Base-by-base conservation (phyloP, 2,329 filamentous ascomycete species). In the Zarea fungicola region DNA sequence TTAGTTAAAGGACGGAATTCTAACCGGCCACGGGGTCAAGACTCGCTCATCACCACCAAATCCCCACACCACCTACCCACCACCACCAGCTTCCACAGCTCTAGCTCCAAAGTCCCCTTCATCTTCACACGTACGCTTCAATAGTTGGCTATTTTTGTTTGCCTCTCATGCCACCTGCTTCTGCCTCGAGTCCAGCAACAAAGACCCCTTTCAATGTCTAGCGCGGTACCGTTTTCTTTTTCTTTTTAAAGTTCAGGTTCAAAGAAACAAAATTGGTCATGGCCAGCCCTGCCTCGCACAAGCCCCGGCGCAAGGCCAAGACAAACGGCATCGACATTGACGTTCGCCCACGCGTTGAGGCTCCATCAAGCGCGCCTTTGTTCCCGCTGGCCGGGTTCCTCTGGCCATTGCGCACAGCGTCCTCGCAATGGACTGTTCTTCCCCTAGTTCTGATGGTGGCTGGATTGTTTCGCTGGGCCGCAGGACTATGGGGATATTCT, bases 321-420 rank as follows among this genome's bases (percentile, higher is more conserved):
- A 80, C 77, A 62, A 66, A 68, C 54, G 66, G 62, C 46, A 63
- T 63, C 59, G 68, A 70, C 53, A 66, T 70, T 56, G 56, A 45
- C 6, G 26, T 48, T 36, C 58, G 56, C 23, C 25, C 54, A 32
- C 62, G 59, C 25, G 48, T 59, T 45, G 76, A 79, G 54, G 63
- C 71, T 43, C 66, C 78, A 48, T 66, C 77, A 44, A 73, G 76
- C 42, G 68, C 73, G 35, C 92, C 92, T 26, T 81, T 88, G 4
- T 97, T 96, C 62, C 92, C 93, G 34, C 78, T 99, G 19, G 90
- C 89, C 1, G 85, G 91, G n/a, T 92, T 99, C 62, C 79, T 99
- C 43, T 96, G 92, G 89, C 90, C 91, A 43, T 87, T 90, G 19
- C 85, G 91, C 55, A 85, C 85, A 44, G 86, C 87, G 1, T 75